Evolutionary conservation across 108 stramenopile genomes (phyloP).

Genomic region (Conticribra weissflogii): DNA sequence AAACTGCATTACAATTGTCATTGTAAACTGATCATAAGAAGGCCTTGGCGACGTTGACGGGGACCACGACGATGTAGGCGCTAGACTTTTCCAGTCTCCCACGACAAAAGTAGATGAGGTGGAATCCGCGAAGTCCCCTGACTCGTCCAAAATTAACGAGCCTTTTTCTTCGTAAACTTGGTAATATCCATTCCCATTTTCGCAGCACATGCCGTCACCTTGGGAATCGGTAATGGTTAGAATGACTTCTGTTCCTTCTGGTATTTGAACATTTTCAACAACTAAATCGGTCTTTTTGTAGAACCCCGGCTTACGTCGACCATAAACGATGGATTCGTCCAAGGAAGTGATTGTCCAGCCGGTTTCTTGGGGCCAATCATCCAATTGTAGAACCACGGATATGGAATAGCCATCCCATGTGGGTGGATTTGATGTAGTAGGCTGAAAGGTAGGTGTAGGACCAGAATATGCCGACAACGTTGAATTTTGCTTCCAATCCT

Average conservation of each 20-base stretch:
- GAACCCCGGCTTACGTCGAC: background rate
- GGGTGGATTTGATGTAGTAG: slow-evolving; percentile 13
- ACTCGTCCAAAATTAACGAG: background rate
- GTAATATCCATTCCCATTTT: background rate
- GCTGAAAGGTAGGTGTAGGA: slow-evolving; percentile 11
- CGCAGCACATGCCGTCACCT: background rate
- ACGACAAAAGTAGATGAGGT: background rate
- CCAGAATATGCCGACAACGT: background rate
- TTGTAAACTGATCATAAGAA: background rate
- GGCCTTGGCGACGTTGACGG: background rate
- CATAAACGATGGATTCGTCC: background rate
- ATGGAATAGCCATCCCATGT: slow-evolving; percentile 8
- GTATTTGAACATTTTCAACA: background rate
- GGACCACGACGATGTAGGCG: background rate
- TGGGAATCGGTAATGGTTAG: background rate
- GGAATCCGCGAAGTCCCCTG: background rate
- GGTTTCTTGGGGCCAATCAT: slow-evolving; percentile 26
- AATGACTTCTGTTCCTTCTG: background rate
- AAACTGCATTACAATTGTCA: slow-evolving; percentile 1
- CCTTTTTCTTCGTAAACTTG: background rate
- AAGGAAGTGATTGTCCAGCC: background rate
- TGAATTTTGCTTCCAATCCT: background rate
- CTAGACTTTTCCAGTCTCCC: background rate
- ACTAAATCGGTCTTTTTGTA: background rate
- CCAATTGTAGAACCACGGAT: slow-evolving; percentile 19